Evolutionary conservation across 768 basidiomycete species (phyloP).

Genomic region (Asterophora lycoperdoides): DNA sequence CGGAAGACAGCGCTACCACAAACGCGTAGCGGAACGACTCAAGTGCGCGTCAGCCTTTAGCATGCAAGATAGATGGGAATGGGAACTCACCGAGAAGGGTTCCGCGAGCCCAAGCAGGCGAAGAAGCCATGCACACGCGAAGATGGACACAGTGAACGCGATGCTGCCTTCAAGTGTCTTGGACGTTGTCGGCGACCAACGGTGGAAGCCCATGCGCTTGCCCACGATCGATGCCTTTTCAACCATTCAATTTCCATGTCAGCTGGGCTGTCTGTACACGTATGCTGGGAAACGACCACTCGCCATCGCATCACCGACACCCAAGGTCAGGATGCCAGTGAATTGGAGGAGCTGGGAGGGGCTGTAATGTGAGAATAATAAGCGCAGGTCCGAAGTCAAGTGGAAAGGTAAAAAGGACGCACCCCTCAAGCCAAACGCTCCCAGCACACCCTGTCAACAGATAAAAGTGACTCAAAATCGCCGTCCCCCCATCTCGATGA

Average conservation of each 20-base stretch:
- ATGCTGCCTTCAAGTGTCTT: slow-evolving; percentile 93
- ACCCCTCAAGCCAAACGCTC: slow-evolving; percentile 94
- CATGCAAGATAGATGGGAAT: not conserved
- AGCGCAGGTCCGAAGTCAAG: not conserved
- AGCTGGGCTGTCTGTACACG: no score
- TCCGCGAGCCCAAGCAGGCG: slow-evolving; percentile 68
- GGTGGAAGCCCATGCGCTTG: slow-evolving; percentile 70
- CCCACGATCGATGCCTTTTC: slow-evolving; percentile 90
- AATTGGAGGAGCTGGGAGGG: slow-evolving; percentile 49
- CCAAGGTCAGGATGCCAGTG: slow-evolving; percentile 85
- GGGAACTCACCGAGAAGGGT: slow-evolving; percentile 64
- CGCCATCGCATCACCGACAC: slow-evolving; percentile 91
- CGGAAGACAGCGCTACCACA: slow-evolving; percentile 58
- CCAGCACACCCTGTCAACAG: slow-evolving; percentile 93
- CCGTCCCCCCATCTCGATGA: slow-evolving; percentile 90
- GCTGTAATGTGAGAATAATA: slow-evolving; percentile 20
- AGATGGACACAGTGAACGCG: slow-evolving; percentile 73
- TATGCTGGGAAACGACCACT: slow-evolving; percentile 23
- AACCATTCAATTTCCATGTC: no score
- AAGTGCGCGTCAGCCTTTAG: not conserved
- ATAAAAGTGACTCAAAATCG: slow-evolving; percentile 97
- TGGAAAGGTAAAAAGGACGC: slow-evolving; percentile 26
- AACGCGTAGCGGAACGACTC: slow-evolving; percentile 66
- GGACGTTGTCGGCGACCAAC: slow-evolving; percentile 79
- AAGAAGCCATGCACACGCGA: slow-evolving; percentile 64